Conservation (phyloP, 148 eudicot species). For the Rhododendron henanense region DNA sequence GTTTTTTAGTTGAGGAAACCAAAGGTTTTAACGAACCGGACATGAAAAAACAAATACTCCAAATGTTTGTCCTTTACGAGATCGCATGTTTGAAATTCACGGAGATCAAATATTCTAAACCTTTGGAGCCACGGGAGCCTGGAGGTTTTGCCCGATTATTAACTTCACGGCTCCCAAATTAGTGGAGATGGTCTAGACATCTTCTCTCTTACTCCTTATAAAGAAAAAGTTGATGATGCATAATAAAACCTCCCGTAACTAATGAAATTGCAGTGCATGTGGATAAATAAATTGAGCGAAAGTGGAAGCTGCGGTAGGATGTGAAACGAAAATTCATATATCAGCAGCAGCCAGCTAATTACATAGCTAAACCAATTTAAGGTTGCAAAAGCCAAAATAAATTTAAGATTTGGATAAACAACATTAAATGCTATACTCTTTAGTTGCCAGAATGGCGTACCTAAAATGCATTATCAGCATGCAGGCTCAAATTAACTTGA, state of each 20-base stretch:
- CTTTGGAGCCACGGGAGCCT: too few relatives aligned
- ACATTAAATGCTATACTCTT: background rate
- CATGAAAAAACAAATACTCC: too few relatives aligned
- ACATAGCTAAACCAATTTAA: background rate
- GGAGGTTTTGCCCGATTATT: too few relatives aligned
- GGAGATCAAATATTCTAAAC: too few relatives aligned
- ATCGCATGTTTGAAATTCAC: too few relatives aligned
- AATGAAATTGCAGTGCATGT: background rate
- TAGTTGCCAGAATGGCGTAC: background rate
- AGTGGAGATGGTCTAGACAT: too few relatives aligned
- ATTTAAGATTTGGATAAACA: background rate
- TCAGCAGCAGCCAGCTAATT: background rate
- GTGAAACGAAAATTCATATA: background rate
- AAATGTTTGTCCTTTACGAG: too few relatives aligned
- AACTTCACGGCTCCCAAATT: too few relatives aligned
- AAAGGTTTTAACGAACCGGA: too few relatives aligned
- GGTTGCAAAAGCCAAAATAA: background rate
- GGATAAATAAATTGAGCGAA: background rate
- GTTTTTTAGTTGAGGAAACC: too few relatives aligned
- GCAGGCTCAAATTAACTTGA: background rate
- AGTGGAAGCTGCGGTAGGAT: background rate
- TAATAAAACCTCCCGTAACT: background rate
- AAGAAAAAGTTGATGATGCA: background rate
- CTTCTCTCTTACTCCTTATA: too few relatives aligned
- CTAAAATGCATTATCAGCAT: background rate